Evolutionary conservation across 371 early-diverging fungal species (phyloP).

Genomic region (Rhizopus arrhizus): DNA sequence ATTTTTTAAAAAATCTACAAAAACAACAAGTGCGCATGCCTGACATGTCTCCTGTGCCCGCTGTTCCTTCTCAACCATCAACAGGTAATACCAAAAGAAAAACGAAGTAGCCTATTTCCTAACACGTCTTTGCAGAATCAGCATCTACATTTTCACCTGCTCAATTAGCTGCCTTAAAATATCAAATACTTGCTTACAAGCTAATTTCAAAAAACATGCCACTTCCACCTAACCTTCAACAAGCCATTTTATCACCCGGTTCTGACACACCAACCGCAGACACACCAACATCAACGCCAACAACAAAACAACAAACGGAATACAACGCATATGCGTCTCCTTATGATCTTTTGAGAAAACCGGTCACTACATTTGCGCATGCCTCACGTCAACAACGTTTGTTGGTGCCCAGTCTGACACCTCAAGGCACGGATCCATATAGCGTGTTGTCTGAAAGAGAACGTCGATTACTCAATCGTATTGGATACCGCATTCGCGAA

Average conservation of each 20-base stretch:
- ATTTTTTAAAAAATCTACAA: conserved; percentile 54
- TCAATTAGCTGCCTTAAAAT: conserved; percentile 71
- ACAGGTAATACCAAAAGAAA: background rate
- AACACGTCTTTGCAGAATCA: conserved; percentile 11
- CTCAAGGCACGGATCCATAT: conserved; percentile 76
- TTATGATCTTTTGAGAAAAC: conserved; percentile 57
- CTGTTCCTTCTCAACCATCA: background rate
- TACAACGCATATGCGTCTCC: conserved; percentile 53
- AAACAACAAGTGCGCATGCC: conserved; percentile 27
- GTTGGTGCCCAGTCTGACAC: conserved; percentile 74
- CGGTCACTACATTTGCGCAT: conserved; percentile 49
- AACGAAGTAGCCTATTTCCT: background rate
- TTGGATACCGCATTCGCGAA: conserved; percentile 76
- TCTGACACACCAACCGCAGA: conserved; percentile 5
- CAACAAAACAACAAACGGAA: conserved; percentile 6
- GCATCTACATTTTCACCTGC: conserved; percentile 51
- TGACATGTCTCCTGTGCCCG: background rate
- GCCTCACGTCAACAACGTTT: conserved; percentile 72
- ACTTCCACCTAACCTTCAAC: conserved; percentile 72
- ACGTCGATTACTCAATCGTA: conserved; percentile 62
- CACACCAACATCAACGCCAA: conserved; percentile 1
- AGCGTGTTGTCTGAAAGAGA: conserved; percentile 77
- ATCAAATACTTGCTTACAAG: conserved; percentile 83
- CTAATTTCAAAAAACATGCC: conserved; percentile 79
- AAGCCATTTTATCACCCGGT: conserved; percentile 64